Percentiles rank a stretch among this genome's conserved stretches.
Evolutionary conservation across 768 basidiomycete species (phyloP).

Genomic region (Hygrophoropsis aurantiaca): DNA sequence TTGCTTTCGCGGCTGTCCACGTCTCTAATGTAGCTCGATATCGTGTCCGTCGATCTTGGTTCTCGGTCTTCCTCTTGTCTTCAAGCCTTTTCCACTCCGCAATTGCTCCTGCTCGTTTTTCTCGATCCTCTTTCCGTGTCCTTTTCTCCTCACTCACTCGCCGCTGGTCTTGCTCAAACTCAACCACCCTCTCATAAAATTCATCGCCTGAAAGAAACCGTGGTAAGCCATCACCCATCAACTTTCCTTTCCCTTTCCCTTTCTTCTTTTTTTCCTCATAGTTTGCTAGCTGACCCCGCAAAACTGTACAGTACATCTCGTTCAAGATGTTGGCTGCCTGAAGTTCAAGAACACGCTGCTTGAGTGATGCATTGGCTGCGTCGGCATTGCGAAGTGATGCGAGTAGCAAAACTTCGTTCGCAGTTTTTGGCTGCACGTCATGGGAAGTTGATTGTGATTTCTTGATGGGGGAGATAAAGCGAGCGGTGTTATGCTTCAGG

Average conservation of each 20-base stretch:
- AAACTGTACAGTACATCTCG: conserved; percentile 9
- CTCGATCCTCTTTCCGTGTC: too few species aligned
- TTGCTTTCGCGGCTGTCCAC: not conserved
- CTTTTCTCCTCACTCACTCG: not conserved
- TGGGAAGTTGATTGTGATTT: too few species aligned
- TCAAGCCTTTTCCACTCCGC: conserved; percentile 14
- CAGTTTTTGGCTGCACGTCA: too few species aligned
- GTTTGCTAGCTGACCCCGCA: conserved; percentile 13
- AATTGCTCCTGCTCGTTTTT: conserved; percentile 6
- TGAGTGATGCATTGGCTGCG: too few species aligned
- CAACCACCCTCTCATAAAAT: conserved; percentile 12
- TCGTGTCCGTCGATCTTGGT: not conserved
- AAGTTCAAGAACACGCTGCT: conserved; percentile 6
- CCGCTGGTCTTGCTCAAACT: conserved; percentile 1
- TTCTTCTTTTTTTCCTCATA: conserved; percentile 14
- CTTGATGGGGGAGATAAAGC: too few species aligned
- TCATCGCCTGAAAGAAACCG: conserved; percentile 19
- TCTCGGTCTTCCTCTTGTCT: conserved; percentile 3
- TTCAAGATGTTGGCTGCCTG: conserved; percentile 15
- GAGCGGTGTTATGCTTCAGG: conserved; percentile 2
- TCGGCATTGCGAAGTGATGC: too few species aligned
- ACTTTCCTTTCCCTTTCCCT: not conserved
- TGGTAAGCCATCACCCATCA: conserved; percentile 20
- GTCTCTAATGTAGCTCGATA: conserved; percentile 1
- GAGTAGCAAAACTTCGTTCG: too few species aligned